A percentile compares a stretch with the other conserved stretches of the same genome.
These are phyloP conservation scores for Grigorovia yakushimaensis DNA, from an alignment of 805 yeast genomes.

Conservation along the genomic window DNA sequence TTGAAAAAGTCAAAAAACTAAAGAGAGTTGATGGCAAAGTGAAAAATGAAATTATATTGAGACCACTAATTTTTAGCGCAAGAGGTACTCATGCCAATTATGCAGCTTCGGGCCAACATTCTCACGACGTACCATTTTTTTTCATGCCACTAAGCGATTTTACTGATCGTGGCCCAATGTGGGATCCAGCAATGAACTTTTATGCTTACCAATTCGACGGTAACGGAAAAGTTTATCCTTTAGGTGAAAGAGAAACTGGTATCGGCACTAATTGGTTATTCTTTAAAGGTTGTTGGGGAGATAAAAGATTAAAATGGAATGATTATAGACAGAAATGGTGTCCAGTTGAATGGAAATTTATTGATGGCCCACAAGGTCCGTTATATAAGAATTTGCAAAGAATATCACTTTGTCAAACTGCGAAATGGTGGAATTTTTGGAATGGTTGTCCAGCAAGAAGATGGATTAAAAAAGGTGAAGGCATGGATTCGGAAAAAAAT, in stretches of 20 bases:
- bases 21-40: constrained; percentile 83
- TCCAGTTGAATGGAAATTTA: constrained; percentile 81
- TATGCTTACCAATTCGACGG: constrained; percentile 70
- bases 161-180: constrained; percentile 88
- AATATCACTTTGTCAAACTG: constrained; percentile 64
- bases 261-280: constrained; percentile 64
- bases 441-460: constrained; percentile 71
- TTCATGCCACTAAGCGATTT: constrained; percentile 84
- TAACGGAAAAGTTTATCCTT: constrained; percentile 31
- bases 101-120: constrained; percentile 90
- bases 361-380: constrained; percentile 93
- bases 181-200: constrained; percentile 85
- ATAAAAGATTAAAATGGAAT: constrained; percentile 47
- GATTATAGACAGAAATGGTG: constrained; percentile 84
- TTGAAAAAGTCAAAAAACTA: constrained; percentile 45
- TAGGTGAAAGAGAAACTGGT: constrained; percentile 19
- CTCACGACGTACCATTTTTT: constrained; percentile 76
- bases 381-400: constrained; percentile 65
- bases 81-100: constrained; percentile 97
- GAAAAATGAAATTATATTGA: constrained; percentile 45
- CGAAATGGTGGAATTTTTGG: constrained; percentile 90
- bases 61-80: constrained; percentile 82
- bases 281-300: constrained; percentile 87
- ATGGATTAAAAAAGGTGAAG: constrained; percentile 71
- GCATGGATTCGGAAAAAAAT: constrained; percentile 63